phyloP scores from a whole-genome alignment of 306 rosid species.

The Vigna trinervia region DNA sequence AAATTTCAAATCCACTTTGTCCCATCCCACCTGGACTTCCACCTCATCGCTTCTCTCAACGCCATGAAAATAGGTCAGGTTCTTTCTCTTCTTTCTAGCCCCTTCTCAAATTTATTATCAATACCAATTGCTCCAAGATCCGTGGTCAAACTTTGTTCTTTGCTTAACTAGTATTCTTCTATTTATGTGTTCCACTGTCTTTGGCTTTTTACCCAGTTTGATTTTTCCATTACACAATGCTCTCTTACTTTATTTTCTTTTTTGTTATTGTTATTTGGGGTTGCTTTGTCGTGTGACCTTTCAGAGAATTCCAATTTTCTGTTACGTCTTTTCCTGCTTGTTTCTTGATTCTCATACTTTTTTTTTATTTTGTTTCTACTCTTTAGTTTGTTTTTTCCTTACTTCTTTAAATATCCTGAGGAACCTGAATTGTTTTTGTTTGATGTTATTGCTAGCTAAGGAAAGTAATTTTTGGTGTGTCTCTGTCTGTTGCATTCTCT shows the following conservation, averaged over 20 bases:
- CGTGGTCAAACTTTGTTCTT: not conserved
- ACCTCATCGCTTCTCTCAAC: conserved; percentile 63
- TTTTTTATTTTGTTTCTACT: not conserved
- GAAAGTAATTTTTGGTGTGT: conserved; percentile 19
- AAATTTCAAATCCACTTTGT: conserved; percentile 28
- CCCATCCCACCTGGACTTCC: conserved; percentile 81
- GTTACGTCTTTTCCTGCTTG: conserved; percentile 6
- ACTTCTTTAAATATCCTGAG: not conserved
- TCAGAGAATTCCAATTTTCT: conserved; percentile 21
- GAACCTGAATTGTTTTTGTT: conserved; percentile 2
- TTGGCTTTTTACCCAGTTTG: not conserved
- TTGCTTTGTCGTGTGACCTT: not conserved
- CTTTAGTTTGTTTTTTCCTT: not conserved
- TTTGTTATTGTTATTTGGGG: not conserved
- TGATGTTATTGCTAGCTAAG: conserved; percentile 10
- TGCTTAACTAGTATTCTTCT: conserved; percentile 14
- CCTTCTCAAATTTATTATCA: not conserved
- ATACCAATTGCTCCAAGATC: conserved; percentile 39
- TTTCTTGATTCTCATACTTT: conserved; percentile 20
- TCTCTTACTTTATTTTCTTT: not conserved
- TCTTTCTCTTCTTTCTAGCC: conserved; percentile 45
- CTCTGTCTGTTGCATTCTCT: conserved; percentile 18
- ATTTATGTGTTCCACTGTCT: not conserved
- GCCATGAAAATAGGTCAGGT: conserved; percentile 69
- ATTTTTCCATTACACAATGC: not conserved